These are phyloP conservation scores for Linum lewisii DNA, from an alignment of 345 rosid species.

Conservation along the genomic window DNA sequence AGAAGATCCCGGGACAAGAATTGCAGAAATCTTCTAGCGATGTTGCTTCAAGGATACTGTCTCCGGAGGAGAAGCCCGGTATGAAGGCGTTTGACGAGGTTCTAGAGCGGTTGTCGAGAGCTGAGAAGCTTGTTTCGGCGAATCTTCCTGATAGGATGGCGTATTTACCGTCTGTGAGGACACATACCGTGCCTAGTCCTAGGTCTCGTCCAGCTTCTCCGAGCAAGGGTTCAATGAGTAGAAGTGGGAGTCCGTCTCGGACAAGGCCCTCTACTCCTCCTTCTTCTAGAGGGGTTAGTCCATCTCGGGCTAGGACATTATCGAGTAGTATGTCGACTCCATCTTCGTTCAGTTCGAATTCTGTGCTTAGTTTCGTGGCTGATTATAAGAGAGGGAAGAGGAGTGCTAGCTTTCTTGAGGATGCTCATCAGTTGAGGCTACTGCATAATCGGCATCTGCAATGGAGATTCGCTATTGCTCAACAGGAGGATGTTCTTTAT, in stretches of 20 bases:
- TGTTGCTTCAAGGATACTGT: slow-evolving; percentile 33
- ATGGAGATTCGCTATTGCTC: slow-evolving; percentile 86
- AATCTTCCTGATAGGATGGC: slow-evolving; percentile 43
- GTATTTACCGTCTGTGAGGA: slow-evolving; percentile 34
- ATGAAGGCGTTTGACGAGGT: slow-evolving; percentile 40
- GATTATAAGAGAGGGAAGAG: slow-evolving; percentile 79
- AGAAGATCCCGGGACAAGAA: slow-evolving; percentile 41
- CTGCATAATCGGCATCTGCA: slow-evolving; percentile 77
- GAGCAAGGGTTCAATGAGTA: slow-evolving; percentile 32
- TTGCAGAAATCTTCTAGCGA: slow-evolving; percentile 50
- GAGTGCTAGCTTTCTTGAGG: slow-evolving; percentile 55
- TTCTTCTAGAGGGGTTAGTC: slow-evolving; percentile 66
- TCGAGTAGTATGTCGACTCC: slow-evolving; percentile 38
- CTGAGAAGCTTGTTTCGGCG: slow-evolving; percentile 35
- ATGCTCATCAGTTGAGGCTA: slow-evolving; percentile 81
- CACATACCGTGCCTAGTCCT: slow-evolving; percentile 39
- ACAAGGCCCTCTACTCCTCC: slow-evolving; percentile 67
- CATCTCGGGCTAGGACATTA: slow-evolving; percentile 55
- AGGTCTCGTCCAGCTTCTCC: slow-evolving; percentile 67
- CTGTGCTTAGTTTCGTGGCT: slow-evolving; percentile 81
- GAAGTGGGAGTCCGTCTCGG: slow-evolving; percentile 53
- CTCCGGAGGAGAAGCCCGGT: slow-evolving; percentile 31
- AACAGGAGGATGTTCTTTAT: slow-evolving; percentile 57
- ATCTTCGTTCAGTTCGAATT: slow-evolving; percentile 44
- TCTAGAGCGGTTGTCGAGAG: slow-evolving; percentile 24